Evolutionary conservation across 805 yeast genomes (phyloP).

Genomic region (Metschnikowia gelsemii): DNA sequence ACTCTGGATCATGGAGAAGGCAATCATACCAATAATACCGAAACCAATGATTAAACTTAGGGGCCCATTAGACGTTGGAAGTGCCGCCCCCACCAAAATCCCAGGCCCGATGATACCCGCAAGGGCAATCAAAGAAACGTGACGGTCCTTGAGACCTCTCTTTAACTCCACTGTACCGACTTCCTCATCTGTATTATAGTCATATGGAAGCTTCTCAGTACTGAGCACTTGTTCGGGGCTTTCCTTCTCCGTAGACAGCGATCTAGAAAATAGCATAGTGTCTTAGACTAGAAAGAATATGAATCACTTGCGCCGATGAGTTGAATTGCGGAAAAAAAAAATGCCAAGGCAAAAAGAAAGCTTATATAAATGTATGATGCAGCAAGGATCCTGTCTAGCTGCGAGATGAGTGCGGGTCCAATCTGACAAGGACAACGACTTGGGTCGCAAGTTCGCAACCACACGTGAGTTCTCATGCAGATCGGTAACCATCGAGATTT

Average conservation of each 20-base stretch:
- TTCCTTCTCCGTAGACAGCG: background rate
- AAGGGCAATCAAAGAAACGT: slow-evolving; percentile 49
- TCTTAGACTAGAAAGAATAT: background rate
- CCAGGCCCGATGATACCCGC: slow-evolving; percentile 67
- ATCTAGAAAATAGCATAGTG: slow-evolving; percentile 7
- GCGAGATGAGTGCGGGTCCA: slow-evolving; percentile 9
- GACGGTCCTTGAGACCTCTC: slow-evolving; percentile 50
- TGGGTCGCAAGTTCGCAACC: slow-evolving; percentile 9
- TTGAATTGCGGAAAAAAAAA: background rate
- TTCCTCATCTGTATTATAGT: slow-evolving; percentile 13
- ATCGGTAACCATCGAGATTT: slow-evolving; percentile 1
- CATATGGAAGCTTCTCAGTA: slow-evolving; percentile 8
- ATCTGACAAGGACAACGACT: too few relatives aligned
- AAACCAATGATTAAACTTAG: slow-evolving; percentile 54
- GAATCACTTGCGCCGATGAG: background rate
- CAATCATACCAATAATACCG: slow-evolving; percentile 51
- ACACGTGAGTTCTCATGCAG: slow-evolving; percentile 11
- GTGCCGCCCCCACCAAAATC: slow-evolving; percentile 51
- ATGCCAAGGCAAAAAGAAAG: background rate
- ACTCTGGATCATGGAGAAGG: slow-evolving; percentile 53
- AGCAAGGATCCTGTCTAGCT: slow-evolving; percentile 1
- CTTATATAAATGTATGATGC: background rate
- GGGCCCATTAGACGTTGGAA: slow-evolving; percentile 50
- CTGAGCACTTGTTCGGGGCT: slow-evolving; percentile 5
- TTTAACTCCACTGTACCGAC: slow-evolving; percentile 30